These are phyloP conservation scores for Penicillium canariense DNA, from an alignment of 495 filamentous ascomycete species.

Conservation along the genomic window DNA sequence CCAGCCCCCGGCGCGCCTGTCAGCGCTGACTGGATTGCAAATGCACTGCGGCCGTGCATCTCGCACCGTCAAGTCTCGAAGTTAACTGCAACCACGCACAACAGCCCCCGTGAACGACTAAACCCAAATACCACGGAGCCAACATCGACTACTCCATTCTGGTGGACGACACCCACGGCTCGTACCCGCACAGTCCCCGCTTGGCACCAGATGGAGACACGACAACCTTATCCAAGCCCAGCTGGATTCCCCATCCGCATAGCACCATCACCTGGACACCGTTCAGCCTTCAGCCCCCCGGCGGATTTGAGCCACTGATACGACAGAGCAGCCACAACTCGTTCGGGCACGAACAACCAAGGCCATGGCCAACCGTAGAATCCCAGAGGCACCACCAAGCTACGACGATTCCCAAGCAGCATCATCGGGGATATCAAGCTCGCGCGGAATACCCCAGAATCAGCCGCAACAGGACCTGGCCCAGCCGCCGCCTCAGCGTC, in stretches of 20 bases:
- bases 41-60: too few species aligned
- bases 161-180: neutral
- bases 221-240: slow-evolving; percentile 12
- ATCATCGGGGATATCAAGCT: slow-evolving; percentile 5
- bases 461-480: neutral
- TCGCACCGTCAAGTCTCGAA: too few species aligned
- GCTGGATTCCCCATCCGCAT: neutral
- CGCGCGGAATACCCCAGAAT: neutral
- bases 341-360: neutral
- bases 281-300: too few species aligned
- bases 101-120: too few species aligned
- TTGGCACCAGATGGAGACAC: slow-evolving; percentile 15
- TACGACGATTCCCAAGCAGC: slow-evolving; percentile 24
- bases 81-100: too few species aligned
- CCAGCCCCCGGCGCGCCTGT: neutral
- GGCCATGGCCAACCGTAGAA: neutral
- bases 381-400: slow-evolving; percentile 33
- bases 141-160: neutral
- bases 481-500: neutral
- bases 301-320: too few species aligned
- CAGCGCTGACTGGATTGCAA: neutral
- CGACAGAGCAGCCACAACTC: neutral
- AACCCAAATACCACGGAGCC: too few species aligned
- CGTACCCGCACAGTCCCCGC: slow-evolving; percentile 25
- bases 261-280: too few species aligned